These are phyloP conservation scores for Myriosclerotinia scirpicola DNA, from an alignment of 2,329 filamentous ascomycete genomes.

Conservation along the genomic window DNA sequence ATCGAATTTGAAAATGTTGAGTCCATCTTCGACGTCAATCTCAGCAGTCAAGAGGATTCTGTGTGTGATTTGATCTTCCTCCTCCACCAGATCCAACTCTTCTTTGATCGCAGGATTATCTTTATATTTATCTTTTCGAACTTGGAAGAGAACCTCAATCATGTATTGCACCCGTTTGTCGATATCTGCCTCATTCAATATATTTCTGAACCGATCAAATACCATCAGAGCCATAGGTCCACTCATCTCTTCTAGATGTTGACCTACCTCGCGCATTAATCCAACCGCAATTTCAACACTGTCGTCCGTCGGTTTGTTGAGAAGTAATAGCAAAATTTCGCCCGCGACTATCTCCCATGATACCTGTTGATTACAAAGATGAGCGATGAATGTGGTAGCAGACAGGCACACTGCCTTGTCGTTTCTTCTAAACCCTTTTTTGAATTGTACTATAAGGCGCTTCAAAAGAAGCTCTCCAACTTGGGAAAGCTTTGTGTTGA, in stretches of 20 bases:
- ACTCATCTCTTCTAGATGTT: slow-evolving; percentile 95
- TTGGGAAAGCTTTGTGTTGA: slow-evolving; percentile 95
- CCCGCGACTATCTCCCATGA: slow-evolving; percentile 91
- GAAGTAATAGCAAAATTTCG: slow-evolving; percentile 85
- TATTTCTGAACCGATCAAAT: slow-evolving; percentile 93
- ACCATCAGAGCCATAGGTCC: slow-evolving; percentile 82
- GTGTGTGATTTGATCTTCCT: slow-evolving; percentile 98
- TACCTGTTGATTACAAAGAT: slow-evolving; percentile 94
- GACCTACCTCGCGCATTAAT: slow-evolving; percentile 87
- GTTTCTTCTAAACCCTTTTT: slow-evolving; percentile 93
- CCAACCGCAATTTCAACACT: slow-evolving; percentile 97
- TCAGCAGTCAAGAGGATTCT: slow-evolving; percentile 78
- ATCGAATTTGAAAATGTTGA: slow-evolving; percentile 97
- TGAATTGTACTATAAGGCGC: slow-evolving; percentile 84
- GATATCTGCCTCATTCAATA: slow-evolving; percentile 94
- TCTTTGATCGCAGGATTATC: slow-evolving; percentile 89
- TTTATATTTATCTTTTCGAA: slow-evolving; percentile 94
- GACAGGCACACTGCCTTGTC: slow-evolving; percentile 95
- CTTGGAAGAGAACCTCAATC: slow-evolving; percentile 96
- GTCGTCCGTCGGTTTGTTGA: slow-evolving; percentile 95
- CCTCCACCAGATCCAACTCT: slow-evolving; percentile 91
- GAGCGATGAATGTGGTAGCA: slow-evolving; percentile 90
- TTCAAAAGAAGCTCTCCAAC: slow-evolving; percentile 89
- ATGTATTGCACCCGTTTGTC: slow-evolving; percentile 99
- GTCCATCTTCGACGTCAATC: slow-evolving; percentile 77